Evolutionary conservation across 2,329 filamentous ascomycete species (phyloP), one percentile per base, ranked within the genome.

Genomic region (Fusarium chlamydosporum): DNA sequence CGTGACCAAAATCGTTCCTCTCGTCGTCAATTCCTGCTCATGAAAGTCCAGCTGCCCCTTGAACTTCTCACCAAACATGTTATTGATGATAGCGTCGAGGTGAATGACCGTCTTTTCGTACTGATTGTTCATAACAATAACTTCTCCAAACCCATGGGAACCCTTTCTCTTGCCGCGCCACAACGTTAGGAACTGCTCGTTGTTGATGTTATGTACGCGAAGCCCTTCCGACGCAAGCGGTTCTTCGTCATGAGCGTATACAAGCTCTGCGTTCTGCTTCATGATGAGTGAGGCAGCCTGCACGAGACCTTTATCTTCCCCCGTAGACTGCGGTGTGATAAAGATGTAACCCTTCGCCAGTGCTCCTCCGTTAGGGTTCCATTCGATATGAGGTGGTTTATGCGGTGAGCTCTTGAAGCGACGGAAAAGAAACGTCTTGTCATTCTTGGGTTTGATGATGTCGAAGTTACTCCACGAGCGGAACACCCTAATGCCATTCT

Each of bases 71-170:
- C 59, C 48, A 4, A 61, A 56, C 26, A 45, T 40, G 3, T 61
- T 52, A 7, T 43, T 35, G 7, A 72, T 55, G 13, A 41, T 27
- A 3, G 47, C 52, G 7, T 74, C 56, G 1, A 74, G 54, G 2
- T 41, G 55, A 12, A 72, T 20, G 5, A 38, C 42, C 2, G 53
- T 61, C 47, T 56, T 73, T 6, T 69, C 65, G 26, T 79, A 79
- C 13, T 72, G 63, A 40, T 72, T 61, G 29, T 79, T 72, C 27
- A 77, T 72, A 12, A 78, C 67, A 27, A 77, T 53, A 5, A 77
- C 62, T 13, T 78, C 68, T 18, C 78, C 78, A 16, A 77, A 76
- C 3, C 77, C 78, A 42, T 75, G 74, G 10, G 74, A 73, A 5
- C 62, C 72, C 63, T 34, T 72, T 15, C 46, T 73, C 4, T 57